These are phyloP conservation scores for Arxiozyma telluris DNA, from an alignment of 1,139 yeast genomes.

Conservation along the genomic window DNA sequence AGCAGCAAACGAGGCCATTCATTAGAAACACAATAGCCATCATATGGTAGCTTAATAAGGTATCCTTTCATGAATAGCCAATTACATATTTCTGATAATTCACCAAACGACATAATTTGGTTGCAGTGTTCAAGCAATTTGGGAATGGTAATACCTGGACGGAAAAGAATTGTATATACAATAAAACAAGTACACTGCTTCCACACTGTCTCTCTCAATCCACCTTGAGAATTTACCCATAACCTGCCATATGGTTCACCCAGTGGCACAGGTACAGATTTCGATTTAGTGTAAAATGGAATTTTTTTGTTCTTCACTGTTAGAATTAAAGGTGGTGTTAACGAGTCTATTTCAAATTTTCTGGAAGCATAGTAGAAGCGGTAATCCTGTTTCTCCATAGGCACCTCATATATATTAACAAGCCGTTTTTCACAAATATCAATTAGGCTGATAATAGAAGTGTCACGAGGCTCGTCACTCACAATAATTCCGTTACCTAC, in stretches of 20 bases:
- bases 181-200: constrained; percentile 42
- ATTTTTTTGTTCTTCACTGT: constrained; percentile 2
- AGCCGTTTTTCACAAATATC: constrained; percentile 18
- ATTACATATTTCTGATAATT: constrained; percentile 40
- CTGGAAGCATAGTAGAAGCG: constrained; percentile 28
- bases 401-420: constrained; percentile 16
- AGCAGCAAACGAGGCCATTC: constrained; percentile 42
- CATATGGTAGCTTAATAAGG: constrained; percentile 33
- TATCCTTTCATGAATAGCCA: constrained; percentile 49
- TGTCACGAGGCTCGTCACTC: constrained; percentile 23
- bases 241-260: constrained; percentile 57
- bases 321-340: constrained; percentile 27
- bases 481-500: constrained; percentile 23
- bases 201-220: constrained; percentile 55
- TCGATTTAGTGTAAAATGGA: constrained; percentile 3
- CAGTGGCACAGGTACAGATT: constrained; percentile 36
- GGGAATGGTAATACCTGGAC: constrained; percentile 54
- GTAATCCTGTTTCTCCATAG: constrained; percentile 16
- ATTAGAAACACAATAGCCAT: constrained; percentile 43
- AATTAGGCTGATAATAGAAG: constrained; percentile 20
- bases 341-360: constrained; percentile 24
- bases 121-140: constrained; percentile 34
- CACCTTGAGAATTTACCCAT: constrained; percentile 66
- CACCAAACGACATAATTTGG: constrained; percentile 40
- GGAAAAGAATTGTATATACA: constrained; percentile 43